Evolutionary conservation across 768 basidiomycete genomes (phyloP), one percentile per base, ranked within the genome.

Genomic region (Agaricus blazei): DNA sequence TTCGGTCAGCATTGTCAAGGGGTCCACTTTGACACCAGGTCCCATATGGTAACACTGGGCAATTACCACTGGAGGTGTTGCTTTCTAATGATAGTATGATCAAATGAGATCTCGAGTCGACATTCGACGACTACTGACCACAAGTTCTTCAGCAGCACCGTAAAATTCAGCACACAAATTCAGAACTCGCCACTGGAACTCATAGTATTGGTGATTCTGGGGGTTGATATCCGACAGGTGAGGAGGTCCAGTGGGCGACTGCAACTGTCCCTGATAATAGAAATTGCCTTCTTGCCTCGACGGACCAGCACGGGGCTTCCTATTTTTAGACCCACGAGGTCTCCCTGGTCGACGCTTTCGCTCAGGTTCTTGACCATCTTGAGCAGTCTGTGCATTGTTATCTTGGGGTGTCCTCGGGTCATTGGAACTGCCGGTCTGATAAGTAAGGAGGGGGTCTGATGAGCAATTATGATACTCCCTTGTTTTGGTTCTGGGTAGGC

Each of bases 91-190:
- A 49, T 47, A 29, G n/a, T 42, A 46, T 45, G 43, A 43, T 50
- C 57, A 45, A 44, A 44, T n/a, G 60, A 54, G 15, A 26, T 9
- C 29, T 60, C 48, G 56, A 54, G 57, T 44, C 48, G 40, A 56
- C 19, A 28, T 19, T 37, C 26, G 24, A 24, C 26, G 50, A 29
- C 28, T n/a, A 81, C 87, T 68, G 68, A 91, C 89, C 56, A 92
- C 78, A 45, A 92, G 79, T 68, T 92, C 89, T 68, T 90, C 89
- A 15, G 89, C 89, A 5, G 89, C 89, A 27, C 83, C 85, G 70
- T 92, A 92, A 66, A 92, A 92, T 65, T 92, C 90, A 1, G 87
- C 84, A 67, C 89, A 92, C 40, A 92, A 72, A 63, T 89, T 89
- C 55, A 91, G 67, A 40, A 90, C 82, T 52, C 88, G 82, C 89